These are phyloP conservation scores for Penicillium silybi DNA, from an alignment of 495 filamentous ascomycete genomes.

Conservation along the genomic window DNA sequence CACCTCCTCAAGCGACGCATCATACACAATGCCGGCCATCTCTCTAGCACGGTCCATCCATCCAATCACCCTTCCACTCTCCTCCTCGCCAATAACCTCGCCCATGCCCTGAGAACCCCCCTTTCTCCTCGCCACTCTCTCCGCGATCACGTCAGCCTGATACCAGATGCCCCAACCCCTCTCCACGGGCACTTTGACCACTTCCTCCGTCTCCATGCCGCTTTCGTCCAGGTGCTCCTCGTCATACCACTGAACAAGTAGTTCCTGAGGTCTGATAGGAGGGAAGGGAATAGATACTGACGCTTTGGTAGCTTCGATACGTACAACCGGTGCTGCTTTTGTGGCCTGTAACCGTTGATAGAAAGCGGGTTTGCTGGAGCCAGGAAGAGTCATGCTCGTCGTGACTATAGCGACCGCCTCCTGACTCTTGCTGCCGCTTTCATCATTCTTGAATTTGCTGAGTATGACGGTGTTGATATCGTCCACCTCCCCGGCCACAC, in stretches of 20 bases:
- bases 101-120: neutral
- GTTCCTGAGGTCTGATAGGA: constrained; percentile 5
- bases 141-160: constrained; percentile 8
- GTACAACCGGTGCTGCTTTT: constrained; percentile 3
- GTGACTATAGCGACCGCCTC: constrained; percentile 6
- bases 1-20: constrained; percentile 1
- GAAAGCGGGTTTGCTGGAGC: neutral
- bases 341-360: neutral
- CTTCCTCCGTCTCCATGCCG: constrained; percentile 2
- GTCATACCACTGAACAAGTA: constrained; percentile 4
- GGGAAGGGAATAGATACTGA: constrained; percentile 6
- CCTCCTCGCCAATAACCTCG: constrained; percentile 6
- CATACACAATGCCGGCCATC: constrained; percentile 5
- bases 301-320: constrained; percentile 7
- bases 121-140: neutral
- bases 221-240: constrained; percentile 2
- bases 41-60: constrained; percentile 7
- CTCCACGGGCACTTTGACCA: neutral
- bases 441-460: neutral
- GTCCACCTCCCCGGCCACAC: neutral
- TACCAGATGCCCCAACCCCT: constrained; percentile 8
- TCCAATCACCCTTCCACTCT: constrained; percentile 1
- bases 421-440: neutral
- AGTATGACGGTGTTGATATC: constrained; percentile 8
- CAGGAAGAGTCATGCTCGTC: constrained; percentile 2